A percentile compares a stretch with the other conserved stretches of the same genome.
Evolutionary conservation across 768 basidiomycete species (phyloP).

Genomic region (Mycena vulgaris): DNA sequence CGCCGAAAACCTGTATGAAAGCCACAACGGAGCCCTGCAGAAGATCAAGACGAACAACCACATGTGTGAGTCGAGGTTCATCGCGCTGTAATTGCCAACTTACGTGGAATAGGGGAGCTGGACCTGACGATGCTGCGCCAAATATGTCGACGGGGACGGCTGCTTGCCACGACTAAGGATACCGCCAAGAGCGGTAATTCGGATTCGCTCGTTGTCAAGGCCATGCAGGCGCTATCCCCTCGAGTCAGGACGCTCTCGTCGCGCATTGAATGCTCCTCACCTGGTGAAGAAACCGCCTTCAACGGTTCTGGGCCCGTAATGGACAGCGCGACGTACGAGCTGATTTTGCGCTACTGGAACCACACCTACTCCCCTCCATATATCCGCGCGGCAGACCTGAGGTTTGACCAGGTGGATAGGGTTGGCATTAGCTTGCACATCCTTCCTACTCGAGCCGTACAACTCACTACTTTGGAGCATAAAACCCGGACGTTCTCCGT

Average conservation of each 20-base stretch:
- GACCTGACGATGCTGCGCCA: conserved; percentile 14
- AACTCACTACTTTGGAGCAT: conserved; percentile 13
- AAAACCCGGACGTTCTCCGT: conserved; percentile 6
- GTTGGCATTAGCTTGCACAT: conserved; percentile 1
- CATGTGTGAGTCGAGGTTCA: conserved; percentile 17
- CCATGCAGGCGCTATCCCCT: conserved; percentile 1
- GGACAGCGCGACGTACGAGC: neutral
- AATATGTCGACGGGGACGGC: conserved; percentile 5
- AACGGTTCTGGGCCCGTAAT: conserved; percentile 5
- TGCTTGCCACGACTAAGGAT: neutral
- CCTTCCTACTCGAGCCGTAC: conserved; percentile 6
- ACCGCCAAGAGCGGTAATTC: neutral
- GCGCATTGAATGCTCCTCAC: neutral
- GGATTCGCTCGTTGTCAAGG: neutral
- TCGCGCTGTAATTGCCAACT: neutral
- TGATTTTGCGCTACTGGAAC: conserved; percentile 18
- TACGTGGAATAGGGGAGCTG: neutral
- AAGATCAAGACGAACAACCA: too few relatives aligned
- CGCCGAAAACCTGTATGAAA: conserved; percentile 34
- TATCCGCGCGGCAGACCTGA: conserved; percentile 6
- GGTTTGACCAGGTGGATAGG: neutral
- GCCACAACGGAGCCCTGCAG: conserved; percentile 29
- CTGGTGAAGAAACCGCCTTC: neutral
- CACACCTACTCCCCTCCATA: neutral
- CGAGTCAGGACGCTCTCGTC: neutral